Evolutionary conservation across 805 yeast genomes (phyloP).

Genomic region (Lachancea nothofagi): DNA sequence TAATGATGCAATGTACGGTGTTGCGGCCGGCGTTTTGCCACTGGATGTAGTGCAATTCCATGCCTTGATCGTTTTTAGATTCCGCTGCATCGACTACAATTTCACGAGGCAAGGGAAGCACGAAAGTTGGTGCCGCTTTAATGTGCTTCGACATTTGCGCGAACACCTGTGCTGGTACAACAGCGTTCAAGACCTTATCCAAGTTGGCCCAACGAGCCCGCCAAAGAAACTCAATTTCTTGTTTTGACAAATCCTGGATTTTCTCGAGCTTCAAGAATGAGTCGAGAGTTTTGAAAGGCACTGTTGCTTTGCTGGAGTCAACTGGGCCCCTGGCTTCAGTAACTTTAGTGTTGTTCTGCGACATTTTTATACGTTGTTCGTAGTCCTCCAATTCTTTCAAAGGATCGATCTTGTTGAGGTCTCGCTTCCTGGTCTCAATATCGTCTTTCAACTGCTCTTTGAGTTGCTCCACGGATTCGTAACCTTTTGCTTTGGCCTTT

Average conservation of each 20-base stretch:
- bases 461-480: conserved; percentile 47
- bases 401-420: conserved; percentile 62
- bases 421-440: conserved; percentile 49
- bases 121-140: conserved; percentile 69
- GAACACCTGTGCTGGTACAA: conserved; percentile 52
- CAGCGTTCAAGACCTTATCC: conserved; percentile 60
- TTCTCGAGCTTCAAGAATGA: conserved; percentile 70
- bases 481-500: conserved; percentile 35
- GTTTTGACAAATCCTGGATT: conserved; percentile 45
- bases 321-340: conserved; percentile 34
- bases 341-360: conserved; percentile 17
- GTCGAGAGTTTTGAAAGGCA: conserved; percentile 65
- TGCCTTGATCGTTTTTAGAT: conserved; percentile 39
- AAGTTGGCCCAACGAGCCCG: conserved; percentile 70
- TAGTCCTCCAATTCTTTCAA: conserved; percentile 57
- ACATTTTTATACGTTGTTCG: conserved; percentile 35
- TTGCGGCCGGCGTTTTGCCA: conserved; percentile 85
- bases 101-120: conserved; percentile 81
- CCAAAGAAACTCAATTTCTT: conserved; percentile 81
- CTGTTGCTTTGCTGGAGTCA: conserved; percentile 35
- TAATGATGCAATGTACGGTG: conserved; percentile 84
- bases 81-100: conserved; percentile 37
- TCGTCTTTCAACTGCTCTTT: conserved; percentile 56
- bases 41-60: conserved; percentile 87
- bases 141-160: conserved; percentile 61